These are phyloP conservation scores for Exophiala phaeomuriformis DNA, from an alignment of 2,329 filamentous ascomycete genomes.

Conservation along the genomic window DNA sequence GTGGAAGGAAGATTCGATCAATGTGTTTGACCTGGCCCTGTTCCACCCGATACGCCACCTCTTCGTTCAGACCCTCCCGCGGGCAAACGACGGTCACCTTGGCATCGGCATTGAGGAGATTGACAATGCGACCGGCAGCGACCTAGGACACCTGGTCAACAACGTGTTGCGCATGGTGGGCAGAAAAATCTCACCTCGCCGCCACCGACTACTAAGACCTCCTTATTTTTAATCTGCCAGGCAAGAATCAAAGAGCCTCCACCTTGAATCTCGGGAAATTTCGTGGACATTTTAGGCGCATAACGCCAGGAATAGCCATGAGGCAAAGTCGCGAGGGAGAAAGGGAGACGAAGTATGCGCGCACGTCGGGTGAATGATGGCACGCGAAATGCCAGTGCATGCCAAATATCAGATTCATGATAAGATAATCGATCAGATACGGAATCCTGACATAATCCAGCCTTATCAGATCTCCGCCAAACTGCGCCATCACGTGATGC, in stretches of 20 bases:
- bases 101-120: constrained; percentile 91
- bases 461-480: background rate
- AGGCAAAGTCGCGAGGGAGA: constrained; percentile 9
- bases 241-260: constrained; percentile 90
- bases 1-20: constrained; percentile 74
- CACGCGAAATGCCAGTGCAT: background rate
- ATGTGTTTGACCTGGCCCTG: constrained; percentile 69
- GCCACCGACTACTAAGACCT: constrained; percentile 85
- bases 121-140: constrained; percentile 85
- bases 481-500: background rate
- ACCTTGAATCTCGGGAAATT: constrained; percentile 75
- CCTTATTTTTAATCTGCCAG: constrained; percentile 88
- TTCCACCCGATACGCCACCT: constrained; percentile 75
- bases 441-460: background rate
- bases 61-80: constrained; percentile 69
- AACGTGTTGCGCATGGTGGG: background rate
- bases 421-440: background rate
- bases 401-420: background rate
- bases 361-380: constrained; percentile 13
- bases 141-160: constrained; percentile 53
- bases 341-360: constrained; percentile 13
- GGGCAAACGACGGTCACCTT: constrained; percentile 81
- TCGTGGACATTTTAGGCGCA: constrained; percentile 38
- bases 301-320: constrained; percentile 12
- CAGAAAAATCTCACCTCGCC: constrained; percentile 63